phyloP scores from a whole-genome alignment of 2,329 filamentous ascomycete genomes.

The Sarocladium oryzae region DNA sequence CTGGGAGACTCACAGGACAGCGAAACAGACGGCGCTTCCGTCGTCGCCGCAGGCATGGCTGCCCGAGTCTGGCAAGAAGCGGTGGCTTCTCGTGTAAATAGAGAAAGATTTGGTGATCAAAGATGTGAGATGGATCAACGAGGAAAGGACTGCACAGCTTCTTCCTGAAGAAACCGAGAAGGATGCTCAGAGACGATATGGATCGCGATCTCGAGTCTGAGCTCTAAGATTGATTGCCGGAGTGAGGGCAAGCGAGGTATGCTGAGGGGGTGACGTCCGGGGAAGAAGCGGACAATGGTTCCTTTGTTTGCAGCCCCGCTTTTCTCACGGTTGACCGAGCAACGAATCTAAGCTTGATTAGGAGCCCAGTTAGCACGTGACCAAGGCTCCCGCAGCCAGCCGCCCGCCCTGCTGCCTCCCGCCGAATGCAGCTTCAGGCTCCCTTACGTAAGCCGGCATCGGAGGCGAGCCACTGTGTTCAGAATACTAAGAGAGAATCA shows the following conservation, averaged over 20 bases:
- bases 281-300: constrained; percentile 1
- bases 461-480: constrained; percentile 1
- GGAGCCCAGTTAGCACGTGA: background rate
- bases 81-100: background rate
- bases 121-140: background rate
- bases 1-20: constrained; percentile 49
- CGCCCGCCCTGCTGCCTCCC: background rate
- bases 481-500: background rate
- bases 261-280: constrained; percentile 1
- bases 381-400: background rate
- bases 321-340: background rate
- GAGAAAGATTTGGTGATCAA: background rate
- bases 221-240: background rate
- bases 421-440: background rate
- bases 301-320: background rate
- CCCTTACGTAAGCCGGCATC: background rate
- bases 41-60: constrained; percentile 54
- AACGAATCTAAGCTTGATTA: background rate
- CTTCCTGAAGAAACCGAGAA: constrained; percentile 4
- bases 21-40: constrained; percentile 58
- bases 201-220: background rate
- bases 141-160: background rate
- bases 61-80: constrained; percentile 14
- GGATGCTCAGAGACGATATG: background rate
- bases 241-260: constrained; percentile 6